Evolutionary conservation across 2,329 filamentous ascomycete genomes (phyloP).

Genomic region (Leptosphaerulina australis): DNA sequence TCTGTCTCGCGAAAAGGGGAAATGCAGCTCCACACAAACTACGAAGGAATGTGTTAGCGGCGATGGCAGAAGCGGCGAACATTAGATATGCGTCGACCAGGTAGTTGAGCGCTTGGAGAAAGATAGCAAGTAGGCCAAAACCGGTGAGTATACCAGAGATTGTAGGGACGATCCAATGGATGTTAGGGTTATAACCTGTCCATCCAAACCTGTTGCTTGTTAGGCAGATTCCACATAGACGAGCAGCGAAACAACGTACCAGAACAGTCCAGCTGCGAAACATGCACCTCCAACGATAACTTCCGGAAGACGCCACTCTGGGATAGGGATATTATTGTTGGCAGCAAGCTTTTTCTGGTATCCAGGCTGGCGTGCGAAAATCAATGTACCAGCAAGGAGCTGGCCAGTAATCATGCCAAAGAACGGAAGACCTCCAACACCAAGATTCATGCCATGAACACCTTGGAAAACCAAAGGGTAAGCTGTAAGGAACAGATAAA

Average conservation of each 20-base stretch:
- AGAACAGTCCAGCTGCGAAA: constrained; percentile 49
- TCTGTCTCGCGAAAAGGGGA: constrained; percentile 62
- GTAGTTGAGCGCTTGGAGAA: constrained; percentile 65
- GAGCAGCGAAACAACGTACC: constrained; percentile 11
- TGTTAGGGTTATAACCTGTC: constrained; percentile 51
- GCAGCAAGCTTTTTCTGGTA: constrained; percentile 63
- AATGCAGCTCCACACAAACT: constrained; percentile 58
- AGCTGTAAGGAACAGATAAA: constrained; percentile 86
- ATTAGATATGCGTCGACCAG: constrained; percentile 66
- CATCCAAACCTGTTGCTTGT: constrained; percentile 39
- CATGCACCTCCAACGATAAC: constrained; percentile 60
- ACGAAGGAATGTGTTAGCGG: constrained; percentile 62
- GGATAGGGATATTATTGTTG: constrained; percentile 58
- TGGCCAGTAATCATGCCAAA: constrained; percentile 83
- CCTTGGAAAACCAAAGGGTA: constrained; percentile 80
- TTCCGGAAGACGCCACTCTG: constrained; percentile 64
- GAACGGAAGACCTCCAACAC: constrained; percentile 78
- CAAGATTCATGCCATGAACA: constrained; percentile 72
- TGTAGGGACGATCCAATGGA: constrained; percentile 53
- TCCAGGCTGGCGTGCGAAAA: constrained; percentile 69
- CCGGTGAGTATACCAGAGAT: constrained; percentile 59
- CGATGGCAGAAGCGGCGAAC: constrained; percentile 61
- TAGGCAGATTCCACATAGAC: background rate
- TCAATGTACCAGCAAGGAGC: constrained; percentile 68
- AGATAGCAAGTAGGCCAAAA: constrained; percentile 63